Evolutionary conservation across 1,284 basidiomycete genomes (phyloP), one percentile per base, ranked within the genome.

Genomic region (Bondarzewia mesenterica): DNA sequence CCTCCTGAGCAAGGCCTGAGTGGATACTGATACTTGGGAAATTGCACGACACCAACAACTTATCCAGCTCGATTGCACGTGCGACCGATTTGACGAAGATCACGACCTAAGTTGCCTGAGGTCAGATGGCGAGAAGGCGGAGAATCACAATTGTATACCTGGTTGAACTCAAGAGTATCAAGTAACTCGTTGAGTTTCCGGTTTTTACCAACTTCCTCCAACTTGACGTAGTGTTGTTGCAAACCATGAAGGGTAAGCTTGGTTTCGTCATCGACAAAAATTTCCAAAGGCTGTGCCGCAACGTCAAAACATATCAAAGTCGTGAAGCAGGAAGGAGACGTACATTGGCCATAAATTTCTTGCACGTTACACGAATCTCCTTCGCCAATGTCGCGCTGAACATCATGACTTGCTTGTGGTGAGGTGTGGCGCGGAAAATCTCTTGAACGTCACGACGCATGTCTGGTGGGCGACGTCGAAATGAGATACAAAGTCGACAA

Each of bases 321-420:
- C 3, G 26, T 42, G 38, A 36, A 29, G n/a, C n/a, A n/a, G n/a
- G 22, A 43, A 46, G 12, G 25, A 20, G 42, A 77, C 91, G 59
- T 61, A 97, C 95, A 67, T 93, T 97, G 49, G 93, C 90, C 96
- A 99, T 99, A 69, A 99, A 99, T 70, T 99, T 99, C 74, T 99
- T 99, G 82, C 96, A 99, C 0, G 94, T 98, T 6, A 86, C 80
- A 50, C 96, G 82, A 53, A 99, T 95, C 57, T 99, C 96, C 77
- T 99, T 99, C 50, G 93, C 84, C 53, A 99, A 74, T 1, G 96
- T 99, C 42, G 96, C 96, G 60, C 92, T 95, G 78, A 99, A 99
- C 96, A 99, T 99, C 96, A 99, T 99, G 57, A 99, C 96, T 78
- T 99, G 96, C 77, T 99, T 99, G 81, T 97, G 93, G 71, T 97